Evolutionary conservation across 305 asterid species (phyloP).

Genomic region (Solanum hybrid): DNA sequence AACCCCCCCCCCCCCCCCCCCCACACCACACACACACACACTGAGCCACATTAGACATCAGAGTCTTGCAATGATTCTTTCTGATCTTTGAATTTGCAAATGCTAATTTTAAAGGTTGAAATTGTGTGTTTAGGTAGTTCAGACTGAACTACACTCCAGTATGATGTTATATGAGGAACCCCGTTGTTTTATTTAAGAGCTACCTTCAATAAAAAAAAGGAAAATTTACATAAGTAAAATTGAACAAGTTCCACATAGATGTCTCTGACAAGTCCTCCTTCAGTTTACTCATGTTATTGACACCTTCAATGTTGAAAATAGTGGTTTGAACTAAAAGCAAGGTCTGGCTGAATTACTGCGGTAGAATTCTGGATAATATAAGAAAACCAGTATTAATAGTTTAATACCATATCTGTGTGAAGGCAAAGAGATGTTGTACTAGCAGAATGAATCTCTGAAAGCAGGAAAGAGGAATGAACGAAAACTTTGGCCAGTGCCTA

Average conservation of each 20-base stretch:
- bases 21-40: no score
- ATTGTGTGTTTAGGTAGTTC: neutral
- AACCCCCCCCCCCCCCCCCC: neutral
- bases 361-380: neutral
- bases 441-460: neutral
- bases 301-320: neutral
- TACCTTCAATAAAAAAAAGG: neutral
- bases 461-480: neutral
- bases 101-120: neutral
- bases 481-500: neutral
- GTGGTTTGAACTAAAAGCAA: neutral
- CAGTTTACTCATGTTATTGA: neutral
- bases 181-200: neutral
- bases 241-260: neutral
- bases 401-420: neutral
- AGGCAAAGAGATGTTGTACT: neutral
- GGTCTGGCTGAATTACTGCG: neutral
- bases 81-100: neutral
- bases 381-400: neutral
- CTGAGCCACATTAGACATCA: neutral
- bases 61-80: neutral
- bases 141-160: neutral
- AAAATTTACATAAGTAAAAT: neutral
- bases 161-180: neutral
- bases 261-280: neutral